phyloP scores from a whole-genome alignment of 768 basidiomycete genomes.

The Russula brevipes region DNA sequence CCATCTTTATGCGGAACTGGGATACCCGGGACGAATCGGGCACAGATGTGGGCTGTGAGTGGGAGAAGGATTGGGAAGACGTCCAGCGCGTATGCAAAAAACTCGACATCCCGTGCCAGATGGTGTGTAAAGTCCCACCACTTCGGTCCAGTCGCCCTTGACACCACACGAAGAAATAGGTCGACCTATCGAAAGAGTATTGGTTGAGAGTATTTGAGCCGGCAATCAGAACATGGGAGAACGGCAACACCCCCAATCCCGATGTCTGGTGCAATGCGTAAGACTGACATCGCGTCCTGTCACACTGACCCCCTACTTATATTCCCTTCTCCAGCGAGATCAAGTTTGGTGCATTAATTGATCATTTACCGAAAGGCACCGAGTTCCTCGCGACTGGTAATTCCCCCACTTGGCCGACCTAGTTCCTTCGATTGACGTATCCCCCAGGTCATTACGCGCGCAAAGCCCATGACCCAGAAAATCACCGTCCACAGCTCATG shows the following conservation, averaged over 20 bases:
- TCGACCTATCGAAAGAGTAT: constrained; percentile 87
- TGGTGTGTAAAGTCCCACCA: constrained; percentile 44
- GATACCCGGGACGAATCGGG: constrained; percentile 78
- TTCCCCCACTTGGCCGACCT: constrained; percentile 1
- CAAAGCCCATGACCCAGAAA: constrained; percentile 41
- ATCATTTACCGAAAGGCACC: constrained; percentile 43
- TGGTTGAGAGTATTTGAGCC: constrained; percentile 92
- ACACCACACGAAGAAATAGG: constrained; percentile 36
- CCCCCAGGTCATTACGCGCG: constrained; percentile 78
- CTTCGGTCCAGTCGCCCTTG: neutral
- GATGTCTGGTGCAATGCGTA: constrained; percentile 91
- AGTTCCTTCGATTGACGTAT: neutral
- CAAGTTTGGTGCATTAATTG: constrained; percentile 82
- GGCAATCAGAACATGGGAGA: constrained; percentile 68
- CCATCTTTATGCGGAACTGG: constrained; percentile 97
- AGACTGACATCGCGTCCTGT: constrained; percentile 22
- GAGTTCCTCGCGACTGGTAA: constrained; percentile 81
- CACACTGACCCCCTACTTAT: neutral
- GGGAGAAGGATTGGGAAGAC: constrained; percentile 94
- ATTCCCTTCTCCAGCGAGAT: constrained; percentile 54
- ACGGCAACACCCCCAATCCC: constrained; percentile 83
- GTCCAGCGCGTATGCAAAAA: constrained; percentile 74
- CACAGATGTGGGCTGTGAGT: constrained; percentile 82
- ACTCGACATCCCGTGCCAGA: constrained; percentile 64
- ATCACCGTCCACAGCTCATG: constrained; percentile 35